These are phyloP conservation scores for Dactylonectria macrodidyma DNA, from an alignment of 2,329 filamentous ascomycete species.

Conservation along the genomic window DNA sequence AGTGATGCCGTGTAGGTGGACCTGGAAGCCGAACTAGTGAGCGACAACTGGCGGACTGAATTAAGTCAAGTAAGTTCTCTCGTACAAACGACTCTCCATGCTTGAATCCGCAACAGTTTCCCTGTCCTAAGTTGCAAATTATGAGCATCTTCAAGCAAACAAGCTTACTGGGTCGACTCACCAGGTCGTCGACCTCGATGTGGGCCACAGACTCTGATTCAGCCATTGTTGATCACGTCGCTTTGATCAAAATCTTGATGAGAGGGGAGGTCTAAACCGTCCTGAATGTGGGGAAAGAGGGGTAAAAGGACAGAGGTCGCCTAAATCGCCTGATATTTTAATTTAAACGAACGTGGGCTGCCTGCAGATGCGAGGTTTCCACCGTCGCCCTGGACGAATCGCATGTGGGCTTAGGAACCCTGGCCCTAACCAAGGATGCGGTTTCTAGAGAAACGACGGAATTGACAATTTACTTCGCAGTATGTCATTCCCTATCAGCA, in stretches of 20 bases:
- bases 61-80: neutral
- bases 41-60: neutral
- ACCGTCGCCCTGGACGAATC: neutral
- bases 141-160: neutral
- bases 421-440: neutral
- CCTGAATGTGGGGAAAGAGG: neutral
- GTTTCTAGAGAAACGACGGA: neutral
- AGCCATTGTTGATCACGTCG: constrained; percentile 2
- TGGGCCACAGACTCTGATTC: neutral
- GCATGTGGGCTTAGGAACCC: neutral
- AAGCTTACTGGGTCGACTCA: neutral
- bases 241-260: neutral
- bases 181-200: neutral
- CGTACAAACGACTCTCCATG: neutral
- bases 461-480: too few species aligned
- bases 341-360: neutral
- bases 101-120: neutral
- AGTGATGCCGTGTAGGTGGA: constrained; percentile 45
- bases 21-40: neutral
- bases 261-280: neutral
- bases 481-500: too few species aligned
- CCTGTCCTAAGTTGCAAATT: neutral
- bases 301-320: neutral
- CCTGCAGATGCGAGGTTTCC: neutral
- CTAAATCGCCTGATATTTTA: neutral